These are phyloP conservation scores for Sisymbrium irio DNA, from an alignment of 345 rosid genomes.

Conservation along the genomic window DNA sequence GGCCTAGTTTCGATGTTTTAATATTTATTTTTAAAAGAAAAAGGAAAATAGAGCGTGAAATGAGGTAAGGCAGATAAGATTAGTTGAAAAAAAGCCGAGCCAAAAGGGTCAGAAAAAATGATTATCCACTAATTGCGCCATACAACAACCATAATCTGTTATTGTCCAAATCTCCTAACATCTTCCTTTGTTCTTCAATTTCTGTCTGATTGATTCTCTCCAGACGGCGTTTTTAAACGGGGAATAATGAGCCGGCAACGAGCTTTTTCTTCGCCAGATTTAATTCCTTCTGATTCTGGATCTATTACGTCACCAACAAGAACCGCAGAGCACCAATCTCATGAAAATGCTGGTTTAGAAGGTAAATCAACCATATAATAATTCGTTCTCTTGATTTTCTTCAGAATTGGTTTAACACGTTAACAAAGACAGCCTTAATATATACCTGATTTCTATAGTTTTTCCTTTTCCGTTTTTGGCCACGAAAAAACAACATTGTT, in stretches of 20 bases:
- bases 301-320: slow-evolving; percentile 23
- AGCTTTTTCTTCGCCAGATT: slow-evolving; percentile 53
- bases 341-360: slow-evolving; percentile 46
- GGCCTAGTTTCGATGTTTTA: neutral
- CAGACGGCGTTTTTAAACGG: neutral
- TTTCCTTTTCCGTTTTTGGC: neutral
- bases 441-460: neutral
- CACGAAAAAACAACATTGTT: neutral
- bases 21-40: neutral
- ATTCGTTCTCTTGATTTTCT: neutral
- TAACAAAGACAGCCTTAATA: neutral
- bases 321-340: slow-evolving; percentile 15
- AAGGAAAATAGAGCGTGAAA: slow-evolving; percentile 27
- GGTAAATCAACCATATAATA: slow-evolving; percentile 31
- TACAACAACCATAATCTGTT: slow-evolving; percentile 19
- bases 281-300: slow-evolving; percentile 27
- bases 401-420: neutral
- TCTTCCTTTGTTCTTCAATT: neutral
- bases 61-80: slow-evolving; percentile 8
- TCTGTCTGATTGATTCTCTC: slow-evolving; percentile 11
- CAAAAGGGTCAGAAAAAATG: slow-evolving; percentile 14
- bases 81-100: neutral
- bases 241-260: slow-evolving; percentile 32
- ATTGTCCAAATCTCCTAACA: slow-evolving; percentile 11
- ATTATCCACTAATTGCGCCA: slow-evolving; percentile 33